Base-by-base conservation (phyloP, 345 rosid species). In the Sisymbrium altissimum region DNA sequence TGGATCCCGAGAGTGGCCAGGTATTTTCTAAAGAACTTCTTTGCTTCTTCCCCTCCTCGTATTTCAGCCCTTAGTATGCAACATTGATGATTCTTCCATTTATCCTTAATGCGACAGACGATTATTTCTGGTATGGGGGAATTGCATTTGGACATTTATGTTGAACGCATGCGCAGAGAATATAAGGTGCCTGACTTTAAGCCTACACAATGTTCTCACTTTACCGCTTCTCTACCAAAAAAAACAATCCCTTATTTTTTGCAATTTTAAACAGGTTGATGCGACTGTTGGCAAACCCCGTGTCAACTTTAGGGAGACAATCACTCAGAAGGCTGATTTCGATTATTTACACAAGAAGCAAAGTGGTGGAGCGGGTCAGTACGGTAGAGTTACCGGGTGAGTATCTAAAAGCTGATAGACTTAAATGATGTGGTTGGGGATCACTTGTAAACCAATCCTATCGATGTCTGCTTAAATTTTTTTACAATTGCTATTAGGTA, bases 111-210 rank as follows among this genome's bases (percentile, higher is more conserved):
- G 23, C 55, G n/a, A 64, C 81, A 96, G 98, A 96, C 98, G 14
- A 96, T 96, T 74, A 92, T 96, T 72, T 90, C 99, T 77, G 99
- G 99, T 73, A 96, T 96, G 98, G 99, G 99, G 33, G 98, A 96
- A 78, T 82, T 96, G 83, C 99, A 92, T 84, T 81, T 96, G 83
- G 98, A 96, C 72, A 82, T 96, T 41, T 96, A 96, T 76, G 92
- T 96, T 69, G 99, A 96, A 77, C 94, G 98, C 59, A 96, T 96
- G 46, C 82, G 91, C 32, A 86, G 99, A 80, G 98, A 92, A 66
- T 92, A 92, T 79, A 96, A 90, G 97, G 99, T 92, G 38, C 36
- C 44, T 25, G 21, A 74, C 53, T 59, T 48, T 73, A 68, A 30
- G 10, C 52, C 12, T 74, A 54, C 66, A 36, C 21, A 27, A 49